These are phyloP conservation scores for Phaffia rhodozyma DNA, from an alignment of 1,284 basidiomycete genomes.

Conservation along the genomic window DNA sequence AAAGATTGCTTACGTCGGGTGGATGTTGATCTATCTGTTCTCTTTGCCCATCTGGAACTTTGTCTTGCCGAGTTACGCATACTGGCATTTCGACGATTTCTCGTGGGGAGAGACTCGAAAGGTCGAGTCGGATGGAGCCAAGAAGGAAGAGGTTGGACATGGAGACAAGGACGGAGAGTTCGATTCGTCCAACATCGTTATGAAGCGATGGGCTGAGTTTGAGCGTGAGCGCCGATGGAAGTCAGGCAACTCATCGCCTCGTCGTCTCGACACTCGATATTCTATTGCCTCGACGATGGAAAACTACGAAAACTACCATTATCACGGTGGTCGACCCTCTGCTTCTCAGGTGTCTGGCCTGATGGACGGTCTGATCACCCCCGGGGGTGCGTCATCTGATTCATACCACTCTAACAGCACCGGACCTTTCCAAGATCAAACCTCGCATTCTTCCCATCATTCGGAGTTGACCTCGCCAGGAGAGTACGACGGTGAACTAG, in stretches of 20 bases:
- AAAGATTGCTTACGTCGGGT: conserved; percentile 86
- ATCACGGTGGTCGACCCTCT: neutral
- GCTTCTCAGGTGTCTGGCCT: too few species aligned
- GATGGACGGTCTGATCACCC: too few species aligned
- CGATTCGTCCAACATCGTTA: conserved; percentile 88
- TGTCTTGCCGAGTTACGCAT: conserved; percentile 68
- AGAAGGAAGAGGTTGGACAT: conserved; percentile 49
- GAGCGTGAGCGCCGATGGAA: conserved; percentile 92
- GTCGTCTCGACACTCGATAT: conserved; percentile 8
- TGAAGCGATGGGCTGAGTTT: conserved; percentile 99
- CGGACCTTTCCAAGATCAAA: conserved; percentile 10
- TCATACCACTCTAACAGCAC: conserved; percentile 1
- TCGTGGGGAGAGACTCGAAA: conserved; percentile 95
- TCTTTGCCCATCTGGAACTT: conserved; percentile 96
- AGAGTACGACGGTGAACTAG: neutral
- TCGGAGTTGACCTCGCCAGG: conserved; percentile 1
- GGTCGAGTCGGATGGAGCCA: conserved; percentile 52
- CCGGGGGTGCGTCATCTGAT: neutral
- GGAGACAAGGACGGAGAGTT: conserved; percentile 92
- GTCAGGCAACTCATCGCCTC: conserved; percentile 48
- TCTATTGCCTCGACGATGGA: conserved; percentile 9
- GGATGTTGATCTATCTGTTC: conserved; percentile 91
- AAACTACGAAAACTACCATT: neutral
- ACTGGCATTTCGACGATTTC: conserved; percentile 99
- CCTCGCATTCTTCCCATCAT: neutral